Evolutionary conservation across 2,329 filamentous ascomycete species (phyloP).

Genomic region (Colletotrichum plurivorum): DNA sequence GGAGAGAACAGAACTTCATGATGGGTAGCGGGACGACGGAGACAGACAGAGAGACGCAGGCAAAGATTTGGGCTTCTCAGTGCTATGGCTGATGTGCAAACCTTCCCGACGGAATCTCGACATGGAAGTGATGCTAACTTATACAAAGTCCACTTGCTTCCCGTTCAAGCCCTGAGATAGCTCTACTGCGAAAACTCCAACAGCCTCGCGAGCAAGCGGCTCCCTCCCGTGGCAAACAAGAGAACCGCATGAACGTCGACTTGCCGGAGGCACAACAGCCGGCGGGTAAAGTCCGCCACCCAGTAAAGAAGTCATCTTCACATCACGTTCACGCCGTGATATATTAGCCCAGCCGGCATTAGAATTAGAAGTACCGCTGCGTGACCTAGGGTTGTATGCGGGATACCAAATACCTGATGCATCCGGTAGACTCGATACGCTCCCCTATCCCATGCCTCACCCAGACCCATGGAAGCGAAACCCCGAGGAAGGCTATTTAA

Average conservation of each 20-base stretch:
- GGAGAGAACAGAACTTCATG: slow-evolving; percentile 39
- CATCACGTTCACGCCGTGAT: neutral
- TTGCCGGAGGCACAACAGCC: slow-evolving; percentile 42
- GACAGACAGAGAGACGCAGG: neutral
- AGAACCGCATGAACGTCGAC: neutral
- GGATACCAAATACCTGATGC: neutral
- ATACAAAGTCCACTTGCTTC: no score
- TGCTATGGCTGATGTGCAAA: no score
- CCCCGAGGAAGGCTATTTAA: neutral
- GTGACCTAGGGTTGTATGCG: neutral
- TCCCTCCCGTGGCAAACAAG: neutral
- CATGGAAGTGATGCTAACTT: no score
- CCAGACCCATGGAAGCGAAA: neutral
- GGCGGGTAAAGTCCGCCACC: slow-evolving; percentile 34
- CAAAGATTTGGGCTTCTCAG: no score
- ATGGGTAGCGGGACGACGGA: neutral
- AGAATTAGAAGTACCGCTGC: neutral
- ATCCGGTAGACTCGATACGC: neutral
- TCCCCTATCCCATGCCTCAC: neutral
- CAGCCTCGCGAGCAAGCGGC: neutral
- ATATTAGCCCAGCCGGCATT: neutral
- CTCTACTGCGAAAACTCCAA: no score
- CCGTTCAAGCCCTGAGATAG: no score
- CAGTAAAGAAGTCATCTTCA: slow-evolving; percentile 1
- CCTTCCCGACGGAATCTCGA: no score